Percentiles rank a stretch among this genome's conserved stretches.
These are phyloP conservation scores for Amaranthus palmeri DNA, from an alignment of 148 eudicot genomes.

Conservation along the genomic window DNA sequence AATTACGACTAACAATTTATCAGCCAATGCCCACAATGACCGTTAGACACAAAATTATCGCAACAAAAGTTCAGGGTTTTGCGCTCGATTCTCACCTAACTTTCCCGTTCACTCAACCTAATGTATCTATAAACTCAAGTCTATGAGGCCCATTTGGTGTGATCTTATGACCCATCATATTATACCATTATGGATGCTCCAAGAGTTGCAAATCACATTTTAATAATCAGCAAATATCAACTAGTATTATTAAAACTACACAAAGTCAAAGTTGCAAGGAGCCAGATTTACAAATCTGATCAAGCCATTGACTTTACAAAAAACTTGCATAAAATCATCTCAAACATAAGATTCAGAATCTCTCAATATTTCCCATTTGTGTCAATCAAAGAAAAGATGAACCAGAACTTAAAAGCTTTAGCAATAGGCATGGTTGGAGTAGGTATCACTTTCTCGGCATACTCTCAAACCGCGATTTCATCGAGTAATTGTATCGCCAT, in stretches of 20 bases:
- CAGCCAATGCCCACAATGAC: no score
- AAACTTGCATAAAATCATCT: slow-evolving; percentile 1
- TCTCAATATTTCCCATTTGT: not conserved
- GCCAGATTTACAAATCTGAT: slow-evolving; percentile 25
- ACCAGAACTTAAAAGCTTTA: slow-evolving; percentile 40
- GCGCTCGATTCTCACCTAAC: no score
- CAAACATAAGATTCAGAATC: slow-evolving; percentile 1
- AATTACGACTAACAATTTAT: no score
- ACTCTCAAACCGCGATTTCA: slow-evolving; percentile 50
- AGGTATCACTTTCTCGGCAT: slow-evolving; percentile 56
- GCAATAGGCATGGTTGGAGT: slow-evolving; percentile 59
- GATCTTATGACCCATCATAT: no score
- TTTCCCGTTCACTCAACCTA: no score
- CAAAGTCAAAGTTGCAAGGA: slow-evolving; percentile 20
- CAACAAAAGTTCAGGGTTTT: no score
- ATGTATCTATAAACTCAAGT: no score
- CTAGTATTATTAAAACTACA: not conserved
- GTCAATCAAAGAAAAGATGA: slow-evolving; percentile 29
- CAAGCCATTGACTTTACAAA: slow-evolving; percentile 22
- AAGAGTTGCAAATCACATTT: slow-evolving; percentile 5
- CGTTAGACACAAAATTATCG: no score
- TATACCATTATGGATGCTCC: not conserved
- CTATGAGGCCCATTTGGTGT: not conserved
- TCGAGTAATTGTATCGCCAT: slow-evolving; percentile 36
- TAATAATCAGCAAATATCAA: not conserved